Percentiles rank a stretch among this genome's conserved stretches.
These are phyloP conservation scores for Phoenix dactylifera DNA, from an alignment of 176 grass and related monocot genomes.

Conservation along the genomic window DNA sequence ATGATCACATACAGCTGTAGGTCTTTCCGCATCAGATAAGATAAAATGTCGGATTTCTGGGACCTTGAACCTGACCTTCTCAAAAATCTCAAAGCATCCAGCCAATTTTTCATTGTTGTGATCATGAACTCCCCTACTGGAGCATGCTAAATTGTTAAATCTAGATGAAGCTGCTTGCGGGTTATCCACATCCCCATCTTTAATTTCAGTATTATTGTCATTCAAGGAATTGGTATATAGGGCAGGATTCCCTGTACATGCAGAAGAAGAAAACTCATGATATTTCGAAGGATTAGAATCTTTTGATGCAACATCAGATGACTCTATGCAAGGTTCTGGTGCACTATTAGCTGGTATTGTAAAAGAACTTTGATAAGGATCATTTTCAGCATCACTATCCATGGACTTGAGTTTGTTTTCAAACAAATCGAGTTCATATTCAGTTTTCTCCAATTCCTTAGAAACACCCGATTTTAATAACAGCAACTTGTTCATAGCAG, in stretches of 20 bases:
- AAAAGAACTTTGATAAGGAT: background rate
- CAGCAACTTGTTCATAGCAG: slow-evolving; percentile 43
- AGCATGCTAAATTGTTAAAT: background rate
- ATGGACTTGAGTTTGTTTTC: slow-evolving; percentile 67
- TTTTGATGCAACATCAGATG: slow-evolving; percentile 32
- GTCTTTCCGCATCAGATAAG: background rate
- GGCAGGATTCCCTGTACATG: too few relatives aligned
- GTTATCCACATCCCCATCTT: background rate
- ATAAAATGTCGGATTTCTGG: background rate
- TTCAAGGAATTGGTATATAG: too few relatives aligned
- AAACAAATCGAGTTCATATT: slow-evolving; percentile 77
- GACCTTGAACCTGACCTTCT: slow-evolving; percentile 1
- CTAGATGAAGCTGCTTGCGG: background rate
- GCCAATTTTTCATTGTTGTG: background rate
- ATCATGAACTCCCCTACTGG: background rate
- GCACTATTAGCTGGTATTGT: slow-evolving; percentile 4
- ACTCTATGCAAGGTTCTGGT: slow-evolving; percentile 19
- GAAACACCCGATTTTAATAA: slow-evolving; percentile 63
- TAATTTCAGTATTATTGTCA: too few relatives aligned
- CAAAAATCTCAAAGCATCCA: background rate
- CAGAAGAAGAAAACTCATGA: background rate
- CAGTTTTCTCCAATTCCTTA: slow-evolving; percentile 73
- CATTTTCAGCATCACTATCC: slow-evolving; percentile 13
- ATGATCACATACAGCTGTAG: slow-evolving; percentile 2
- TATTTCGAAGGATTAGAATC: slow-evolving; percentile 10